phyloP scores from a whole-genome alignment of 495 filamentous ascomycete species.

The Aspergillus leporis region DNA sequence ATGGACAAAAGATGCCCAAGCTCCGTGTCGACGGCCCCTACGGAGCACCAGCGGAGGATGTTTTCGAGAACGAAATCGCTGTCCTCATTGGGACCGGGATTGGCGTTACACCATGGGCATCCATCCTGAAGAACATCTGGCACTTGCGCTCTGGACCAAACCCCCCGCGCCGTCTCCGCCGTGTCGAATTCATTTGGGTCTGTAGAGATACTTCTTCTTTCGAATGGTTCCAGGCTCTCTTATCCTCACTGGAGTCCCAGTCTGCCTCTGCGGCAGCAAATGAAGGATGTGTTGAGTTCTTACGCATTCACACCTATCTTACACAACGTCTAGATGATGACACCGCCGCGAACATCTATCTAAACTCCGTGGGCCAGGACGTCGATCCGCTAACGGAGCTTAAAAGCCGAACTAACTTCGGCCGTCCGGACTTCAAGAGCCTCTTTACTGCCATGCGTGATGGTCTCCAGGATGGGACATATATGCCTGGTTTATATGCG shows the following conservation, averaged over 20 bases:
- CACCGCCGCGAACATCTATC: slow-evolving; percentile 91
- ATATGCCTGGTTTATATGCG: slow-evolving; percentile 74
- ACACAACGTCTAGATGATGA: slow-evolving; percentile 91
- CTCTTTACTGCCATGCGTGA: slow-evolving; percentile 85
- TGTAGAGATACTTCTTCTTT: slow-evolving; percentile 96
- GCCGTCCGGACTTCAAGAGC: slow-evolving; percentile 83
- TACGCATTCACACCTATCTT: slow-evolving; percentile 97
- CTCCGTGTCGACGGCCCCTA: slow-evolving; percentile 95
- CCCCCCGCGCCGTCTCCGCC: slow-evolving; percentile 80
- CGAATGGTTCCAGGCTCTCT: slow-evolving; percentile 96
- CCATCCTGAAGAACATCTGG: slow-evolving; percentile 98
- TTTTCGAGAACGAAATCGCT: slow-evolving; percentile 98
- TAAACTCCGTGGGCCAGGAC: slow-evolving; percentile 86
- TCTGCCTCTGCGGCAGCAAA: slow-evolving; percentile 65
- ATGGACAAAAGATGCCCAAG: slow-evolving; percentile 84
- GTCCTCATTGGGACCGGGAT: slow-evolving; percentile 97
- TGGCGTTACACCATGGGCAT: slow-evolving; percentile 96
- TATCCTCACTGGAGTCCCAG: slow-evolving; percentile 89
- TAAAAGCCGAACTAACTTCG: slow-evolving; percentile 88
- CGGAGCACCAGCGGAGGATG: slow-evolving; percentile 86
- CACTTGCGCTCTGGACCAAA: slow-evolving; percentile 85
- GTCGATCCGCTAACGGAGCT: slow-evolving; percentile 92
- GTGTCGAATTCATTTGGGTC: slow-evolving; percentile 99
- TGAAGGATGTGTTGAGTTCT: slow-evolving; percentile 77
- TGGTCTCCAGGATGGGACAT: slow-evolving; percentile 80